Conservation (phyloP, 2,329 filamentous ascomycete genomes). For the Colletotrichum camelliae region DNA sequence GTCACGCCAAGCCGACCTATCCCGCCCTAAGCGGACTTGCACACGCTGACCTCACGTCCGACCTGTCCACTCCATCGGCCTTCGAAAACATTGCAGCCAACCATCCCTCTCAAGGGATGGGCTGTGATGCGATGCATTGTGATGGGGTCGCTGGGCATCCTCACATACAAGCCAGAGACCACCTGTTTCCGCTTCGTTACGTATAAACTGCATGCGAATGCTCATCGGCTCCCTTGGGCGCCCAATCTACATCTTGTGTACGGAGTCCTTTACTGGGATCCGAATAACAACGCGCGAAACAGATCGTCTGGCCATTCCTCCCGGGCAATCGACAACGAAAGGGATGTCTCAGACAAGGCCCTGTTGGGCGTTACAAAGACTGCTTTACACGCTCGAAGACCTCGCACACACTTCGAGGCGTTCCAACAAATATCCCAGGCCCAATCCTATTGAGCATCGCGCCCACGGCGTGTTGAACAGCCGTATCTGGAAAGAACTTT, state of each 20-base stretch:
- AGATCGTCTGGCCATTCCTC: conserved; percentile 4
- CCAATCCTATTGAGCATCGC: not conserved
- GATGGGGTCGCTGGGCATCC: not conserved
- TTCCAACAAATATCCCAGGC: conserved; percentile 3
- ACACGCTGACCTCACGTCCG: not conserved
- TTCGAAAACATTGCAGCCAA: not conserved
- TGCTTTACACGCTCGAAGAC: not conserved
- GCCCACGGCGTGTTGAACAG: not conserved
- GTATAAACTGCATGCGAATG: not conserved
- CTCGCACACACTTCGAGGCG: not conserved
- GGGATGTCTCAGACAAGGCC: conserved; percentile 16
- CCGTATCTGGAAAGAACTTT: not conserved
- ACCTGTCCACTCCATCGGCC: not conserved
- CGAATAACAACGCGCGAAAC: conserved; percentile 4
- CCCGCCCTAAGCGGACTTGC: not conserved
- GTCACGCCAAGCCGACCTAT: not conserved
- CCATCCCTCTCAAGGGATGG: not conserved
- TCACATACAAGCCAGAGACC: not conserved
- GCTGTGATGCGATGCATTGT: not conserved
- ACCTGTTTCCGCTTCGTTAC: not conserved
- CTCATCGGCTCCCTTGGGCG: conserved; percentile 1
- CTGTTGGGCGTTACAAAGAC: conserved; percentile 1
- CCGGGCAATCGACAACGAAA: conserved; percentile 3
- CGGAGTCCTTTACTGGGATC: not conserved
- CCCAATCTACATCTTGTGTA: not conserved